Conservation (phyloP, 2,329 filamentous ascomycete species). For the Cercospora beticola region DNA sequence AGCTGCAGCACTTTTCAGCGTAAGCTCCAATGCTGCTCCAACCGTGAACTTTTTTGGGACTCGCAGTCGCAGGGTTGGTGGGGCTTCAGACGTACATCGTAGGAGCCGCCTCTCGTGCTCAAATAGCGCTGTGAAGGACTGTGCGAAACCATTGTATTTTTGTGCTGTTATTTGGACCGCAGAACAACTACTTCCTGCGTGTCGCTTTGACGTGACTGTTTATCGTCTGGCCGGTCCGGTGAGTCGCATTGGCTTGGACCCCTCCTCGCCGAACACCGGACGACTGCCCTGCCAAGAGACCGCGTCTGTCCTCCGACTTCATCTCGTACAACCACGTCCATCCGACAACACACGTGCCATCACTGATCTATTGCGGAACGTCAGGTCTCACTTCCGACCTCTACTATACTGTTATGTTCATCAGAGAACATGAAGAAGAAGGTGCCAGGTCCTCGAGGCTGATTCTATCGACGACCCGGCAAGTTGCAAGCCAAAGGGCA, state of each 20-base stretch:
- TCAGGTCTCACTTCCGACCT: neutral
- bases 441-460: neutral
- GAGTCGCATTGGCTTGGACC: conserved; percentile 7
- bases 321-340: conserved; percentile 7
- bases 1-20: conserved; percentile 54
- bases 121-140: conserved; percentile 61
- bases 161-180: neutral
- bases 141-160: conserved; percentile 36
- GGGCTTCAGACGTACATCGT: conserved; percentile 51
- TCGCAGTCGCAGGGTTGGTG: conserved; percentile 4
- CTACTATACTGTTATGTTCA: neutral
- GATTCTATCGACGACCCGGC: neutral
- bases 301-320: conserved; percentile 1
- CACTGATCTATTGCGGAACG: neutral
- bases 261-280: conserved; percentile 7
- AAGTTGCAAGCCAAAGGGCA: neutral
- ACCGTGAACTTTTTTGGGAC: neutral
- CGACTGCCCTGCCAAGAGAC: neutral
- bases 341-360: conserved; percentile 5
- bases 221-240: conserved; percentile 1
- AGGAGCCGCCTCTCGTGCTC: conserved; percentile 62
- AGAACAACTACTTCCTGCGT: neutral
- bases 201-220: neutral
- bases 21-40: conserved; percentile 28
- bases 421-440: neutral